A percentile compares a stretch with the other conserved stretches of the same genome.
Evolutionary conservation across 2,329 filamentous ascomycete genomes (phyloP).

Genomic region (Botrytis pseudocinerea): DNA sequence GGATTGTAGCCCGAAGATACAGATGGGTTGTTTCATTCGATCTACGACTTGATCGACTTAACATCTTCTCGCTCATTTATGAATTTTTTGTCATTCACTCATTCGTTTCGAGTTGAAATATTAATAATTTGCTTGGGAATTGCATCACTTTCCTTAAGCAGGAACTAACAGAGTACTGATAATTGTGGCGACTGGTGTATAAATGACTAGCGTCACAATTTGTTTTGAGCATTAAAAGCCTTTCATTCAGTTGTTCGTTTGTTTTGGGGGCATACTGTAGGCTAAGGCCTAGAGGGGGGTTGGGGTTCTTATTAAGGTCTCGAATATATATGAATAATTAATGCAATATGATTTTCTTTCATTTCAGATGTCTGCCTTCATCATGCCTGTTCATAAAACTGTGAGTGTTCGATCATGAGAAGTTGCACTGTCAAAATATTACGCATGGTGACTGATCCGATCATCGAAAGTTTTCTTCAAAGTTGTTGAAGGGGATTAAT

Average conservation of each 20-base stretch:
- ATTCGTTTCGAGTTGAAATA: background rate
- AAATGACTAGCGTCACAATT: background rate
- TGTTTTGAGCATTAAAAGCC: background rate
- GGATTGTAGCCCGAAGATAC: conserved; percentile 38
- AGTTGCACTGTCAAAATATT: background rate
- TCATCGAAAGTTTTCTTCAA: background rate
- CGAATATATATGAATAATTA: background rate
- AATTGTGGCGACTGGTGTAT: background rate
- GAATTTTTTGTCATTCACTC: background rate
- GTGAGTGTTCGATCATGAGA: background rate
- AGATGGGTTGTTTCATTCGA: background rate
- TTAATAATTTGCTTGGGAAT: background rate
- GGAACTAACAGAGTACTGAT: background rate
- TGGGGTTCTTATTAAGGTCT: background rate
- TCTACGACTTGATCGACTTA: too few species aligned
- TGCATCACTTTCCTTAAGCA: background rate
- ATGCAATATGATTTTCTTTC: background rate
- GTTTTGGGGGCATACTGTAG: background rate
- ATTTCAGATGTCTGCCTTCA: background rate
- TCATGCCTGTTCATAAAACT: background rate
- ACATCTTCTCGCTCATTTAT: background rate
- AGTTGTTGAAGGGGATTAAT: background rate
- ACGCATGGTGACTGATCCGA: background rate
- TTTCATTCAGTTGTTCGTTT: background rate
- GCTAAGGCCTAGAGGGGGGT: background rate